Conservation (phyloP, 2,329 filamentous ascomycete genomes). For the Ascomycota sp. region DNA sequence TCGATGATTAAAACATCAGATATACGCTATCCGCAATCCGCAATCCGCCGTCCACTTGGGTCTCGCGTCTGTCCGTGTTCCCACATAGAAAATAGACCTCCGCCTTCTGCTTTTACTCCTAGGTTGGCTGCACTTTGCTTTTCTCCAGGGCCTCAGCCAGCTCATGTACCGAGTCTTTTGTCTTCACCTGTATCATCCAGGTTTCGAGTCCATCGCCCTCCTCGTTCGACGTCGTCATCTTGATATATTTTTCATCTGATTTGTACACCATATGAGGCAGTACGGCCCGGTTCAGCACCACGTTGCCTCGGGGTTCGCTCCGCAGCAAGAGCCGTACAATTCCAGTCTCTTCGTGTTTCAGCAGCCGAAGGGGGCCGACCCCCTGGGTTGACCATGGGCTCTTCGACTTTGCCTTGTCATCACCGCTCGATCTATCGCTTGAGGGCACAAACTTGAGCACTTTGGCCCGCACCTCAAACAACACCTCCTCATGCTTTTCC, state of each 20-base stretch:
- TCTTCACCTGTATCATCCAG: conserved; percentile 55
- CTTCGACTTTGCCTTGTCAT: conserved; percentile 24
- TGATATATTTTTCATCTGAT: conserved; percentile 38
- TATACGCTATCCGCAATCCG: no score
- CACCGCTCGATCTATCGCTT: conserved; percentile 23
- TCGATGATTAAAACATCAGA: no score
- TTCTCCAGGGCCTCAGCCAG: conserved; percentile 31
- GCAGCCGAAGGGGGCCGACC: conserved; percentile 48
- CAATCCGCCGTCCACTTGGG: no score
- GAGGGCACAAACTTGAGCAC: conserved; percentile 38
- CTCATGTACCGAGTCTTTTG: conserved; percentile 32
- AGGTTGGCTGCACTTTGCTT: conserved; percentile 31
- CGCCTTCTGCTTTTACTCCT: conserved; percentile 16
- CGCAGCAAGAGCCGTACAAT: conserved; percentile 49
- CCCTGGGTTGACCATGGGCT: conserved; percentile 50
- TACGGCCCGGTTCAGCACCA: conserved; percentile 51
- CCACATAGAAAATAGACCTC: no score
- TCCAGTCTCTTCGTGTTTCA: conserved; percentile 52
- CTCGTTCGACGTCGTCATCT: conserved; percentile 34
- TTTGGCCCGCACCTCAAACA: conserved; percentile 53
- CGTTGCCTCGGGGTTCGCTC: conserved; percentile 52
- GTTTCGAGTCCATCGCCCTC: conserved; percentile 40
- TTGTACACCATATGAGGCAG: conserved; percentile 43
- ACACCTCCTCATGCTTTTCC: conserved; percentile 50
- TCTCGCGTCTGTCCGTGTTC: no score